These are phyloP conservation scores for Daldinia childiae DNA, from an alignment of 495 filamentous ascomycete genomes.

Conservation along the genomic window DNA sequence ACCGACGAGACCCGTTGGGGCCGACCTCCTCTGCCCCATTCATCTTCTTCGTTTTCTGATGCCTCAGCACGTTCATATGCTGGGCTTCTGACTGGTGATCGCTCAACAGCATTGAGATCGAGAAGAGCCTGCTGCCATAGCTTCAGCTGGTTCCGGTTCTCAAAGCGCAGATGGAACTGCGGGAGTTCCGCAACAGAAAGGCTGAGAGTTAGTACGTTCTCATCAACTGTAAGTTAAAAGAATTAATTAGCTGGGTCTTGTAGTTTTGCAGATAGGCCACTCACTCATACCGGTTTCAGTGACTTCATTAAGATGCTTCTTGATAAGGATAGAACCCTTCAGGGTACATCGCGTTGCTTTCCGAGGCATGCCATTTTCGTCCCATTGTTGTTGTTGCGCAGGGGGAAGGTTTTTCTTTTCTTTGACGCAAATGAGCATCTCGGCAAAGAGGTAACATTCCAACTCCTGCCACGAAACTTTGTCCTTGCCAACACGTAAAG, in stretches of 20 bases:
- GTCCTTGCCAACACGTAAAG: conserved; percentile 94
- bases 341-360: conserved; percentile 83
- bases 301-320: conserved; percentile 95
- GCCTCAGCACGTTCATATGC: conserved; percentile 73
- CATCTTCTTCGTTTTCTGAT: conserved; percentile 90
- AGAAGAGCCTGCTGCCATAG: conserved; percentile 89
- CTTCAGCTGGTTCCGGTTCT: conserved; percentile 84
- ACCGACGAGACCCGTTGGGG: conserved; percentile 85
- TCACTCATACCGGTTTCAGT: conserved; percentile 65
- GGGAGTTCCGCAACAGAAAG: conserved; percentile 95
- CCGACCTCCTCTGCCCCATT: conserved; percentile 77
- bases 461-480: conserved; percentile 97
- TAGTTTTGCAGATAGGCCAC: conserved; percentile 31
- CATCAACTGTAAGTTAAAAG: conserved; percentile 62
- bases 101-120: conserved; percentile 77
- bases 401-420: conserved; percentile 76
- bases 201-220: conserved; percentile 86
- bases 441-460: conserved; percentile 95
- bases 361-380: conserved; percentile 66
- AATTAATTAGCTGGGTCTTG: conserved; percentile 46
- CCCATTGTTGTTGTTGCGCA: conserved; percentile 65
- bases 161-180: conserved; percentile 94
- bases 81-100: conserved; percentile 67
- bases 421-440: conserved; percentile 99
- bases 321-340: conserved; percentile 98